phyloP scores from a whole-genome alignment of 495 filamentous ascomycete species.

The Aspergillus sclerotiicarbonarius region DNA sequence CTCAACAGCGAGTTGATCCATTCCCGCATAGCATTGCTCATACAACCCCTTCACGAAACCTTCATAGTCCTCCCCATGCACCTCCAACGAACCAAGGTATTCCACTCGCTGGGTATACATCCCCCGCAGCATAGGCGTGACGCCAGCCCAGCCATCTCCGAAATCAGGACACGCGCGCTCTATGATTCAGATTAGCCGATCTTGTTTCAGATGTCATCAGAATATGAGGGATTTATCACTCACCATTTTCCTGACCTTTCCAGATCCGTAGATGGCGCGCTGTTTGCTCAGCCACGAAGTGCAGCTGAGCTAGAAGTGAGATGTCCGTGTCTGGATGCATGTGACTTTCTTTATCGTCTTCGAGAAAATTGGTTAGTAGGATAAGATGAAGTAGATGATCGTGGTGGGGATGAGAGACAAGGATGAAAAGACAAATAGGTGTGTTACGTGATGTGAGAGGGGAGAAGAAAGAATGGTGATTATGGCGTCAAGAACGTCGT shows the following conservation, averaged over 20 bases:
- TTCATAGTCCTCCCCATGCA: neutral
- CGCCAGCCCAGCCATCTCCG: neutral
- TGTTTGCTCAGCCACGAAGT: conserved; percentile 10
- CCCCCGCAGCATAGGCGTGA: neutral
- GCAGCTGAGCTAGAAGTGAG: neutral
- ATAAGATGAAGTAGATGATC: too few species aligned
- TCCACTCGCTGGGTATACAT: conserved; percentile 5
- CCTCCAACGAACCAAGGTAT: neutral
- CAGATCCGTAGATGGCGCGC: neutral
- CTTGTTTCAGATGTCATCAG: too few species aligned
- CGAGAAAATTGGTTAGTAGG: too few species aligned
- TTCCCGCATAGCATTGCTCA: neutral
- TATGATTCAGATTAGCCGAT: neutral
- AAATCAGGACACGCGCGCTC: conserved; percentile 2
- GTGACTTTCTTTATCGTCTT: too few species aligned
- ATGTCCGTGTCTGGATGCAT: neutral
- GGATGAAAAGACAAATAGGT: too few species aligned
- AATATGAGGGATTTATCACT: neutral
- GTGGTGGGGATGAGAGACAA: too few species aligned
- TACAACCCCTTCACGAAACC: conserved; percentile 2
- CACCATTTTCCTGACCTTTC: neutral
- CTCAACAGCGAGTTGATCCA: neutral
- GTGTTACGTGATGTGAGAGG: too few species aligned
- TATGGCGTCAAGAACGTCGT: too few species aligned
- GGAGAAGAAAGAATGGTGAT: too few species aligned